phyloP scores from a whole-genome alignment of 257 asterid species.

The Mitragyna speciosa region DNA sequence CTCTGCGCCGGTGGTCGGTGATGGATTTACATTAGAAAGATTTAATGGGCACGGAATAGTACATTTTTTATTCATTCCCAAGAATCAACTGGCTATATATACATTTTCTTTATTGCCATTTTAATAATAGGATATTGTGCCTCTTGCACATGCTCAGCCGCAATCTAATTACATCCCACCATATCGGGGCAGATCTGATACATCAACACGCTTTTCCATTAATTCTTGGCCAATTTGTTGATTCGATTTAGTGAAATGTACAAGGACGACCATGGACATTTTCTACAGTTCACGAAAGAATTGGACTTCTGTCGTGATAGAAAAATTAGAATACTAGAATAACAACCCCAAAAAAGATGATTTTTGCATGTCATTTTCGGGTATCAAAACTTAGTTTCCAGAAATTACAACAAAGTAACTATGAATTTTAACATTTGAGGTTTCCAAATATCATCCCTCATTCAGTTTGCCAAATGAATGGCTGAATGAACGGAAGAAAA shows the following conservation, averaged over 20 bases:
- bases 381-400: too few species aligned
- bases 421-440: too few species aligned
- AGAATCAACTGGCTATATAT: neutral
- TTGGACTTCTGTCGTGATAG: neutral
- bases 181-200: neutral
- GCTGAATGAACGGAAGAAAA: too few species aligned
- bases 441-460: too few species aligned
- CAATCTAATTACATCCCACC: constrained; percentile 12
- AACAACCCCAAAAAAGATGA: too few species aligned
- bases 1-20: neutral
- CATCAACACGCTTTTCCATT: neutral
- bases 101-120: neutral
- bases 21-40: neutral
- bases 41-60: neutral
- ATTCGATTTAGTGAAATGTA: neutral
- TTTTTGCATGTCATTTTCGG: too few species aligned
- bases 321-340: too few species aligned
- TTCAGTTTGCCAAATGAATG: too few species aligned
- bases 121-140: neutral
- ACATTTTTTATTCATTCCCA: constrained; percentile 4
- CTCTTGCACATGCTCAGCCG: constrained; percentile 20
- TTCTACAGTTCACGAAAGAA: neutral
- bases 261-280: too few species aligned
- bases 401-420: too few species aligned
- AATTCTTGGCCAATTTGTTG: neutral